Conservation (phyloP, 768 basidiomycete species). For the Pulveroboletus sp. region DNA sequence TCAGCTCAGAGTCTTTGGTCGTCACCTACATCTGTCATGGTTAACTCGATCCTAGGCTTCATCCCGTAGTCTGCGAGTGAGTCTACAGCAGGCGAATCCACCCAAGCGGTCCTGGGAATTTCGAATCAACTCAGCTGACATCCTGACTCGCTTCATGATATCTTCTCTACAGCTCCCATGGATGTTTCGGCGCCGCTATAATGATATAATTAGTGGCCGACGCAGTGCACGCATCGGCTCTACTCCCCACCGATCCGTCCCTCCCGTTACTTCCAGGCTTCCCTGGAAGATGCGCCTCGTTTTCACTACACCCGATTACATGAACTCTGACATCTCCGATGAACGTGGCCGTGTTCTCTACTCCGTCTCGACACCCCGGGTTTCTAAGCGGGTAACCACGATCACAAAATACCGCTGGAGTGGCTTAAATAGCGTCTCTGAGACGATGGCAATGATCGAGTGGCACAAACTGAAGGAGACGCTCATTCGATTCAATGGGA, state of each 20-base stretch:
- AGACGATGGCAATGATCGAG: slow-evolving; percentile 33
- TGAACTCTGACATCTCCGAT: slow-evolving; percentile 19
- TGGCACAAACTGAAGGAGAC: slow-evolving; percentile 28
- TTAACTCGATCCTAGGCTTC: not conserved
- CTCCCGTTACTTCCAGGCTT: not conserved
- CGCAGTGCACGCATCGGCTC: not conserved
- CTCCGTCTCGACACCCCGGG: slow-evolving; percentile 16
- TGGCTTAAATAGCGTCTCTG: slow-evolving; percentile 13
- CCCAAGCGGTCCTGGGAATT: not conserved
- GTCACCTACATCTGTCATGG: not conserved
- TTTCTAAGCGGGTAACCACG: slow-evolving; percentile 17
- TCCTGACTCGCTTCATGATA: slow-evolving; percentile 14
- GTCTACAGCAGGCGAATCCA: not conserved
- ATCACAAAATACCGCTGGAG: slow-evolving; percentile 24
- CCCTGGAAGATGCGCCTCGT: slow-evolving; percentile 16
- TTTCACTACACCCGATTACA: slow-evolving; percentile 18
- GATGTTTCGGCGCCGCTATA: not conserved
- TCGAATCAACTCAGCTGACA: slow-evolving; percentile 2
- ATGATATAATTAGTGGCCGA: not conserved
- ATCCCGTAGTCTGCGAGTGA: not conserved
- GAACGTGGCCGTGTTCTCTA: slow-evolving; percentile 17
- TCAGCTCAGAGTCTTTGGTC: not conserved
- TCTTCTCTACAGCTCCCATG: slow-evolving; percentile 3
- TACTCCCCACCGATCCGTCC: not conserved
- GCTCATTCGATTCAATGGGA: slow-evolving; percentile 28